phyloP scores from a whole-genome alignment of 345 rosid genomes.

The Citrus cavaleriei region DNA sequence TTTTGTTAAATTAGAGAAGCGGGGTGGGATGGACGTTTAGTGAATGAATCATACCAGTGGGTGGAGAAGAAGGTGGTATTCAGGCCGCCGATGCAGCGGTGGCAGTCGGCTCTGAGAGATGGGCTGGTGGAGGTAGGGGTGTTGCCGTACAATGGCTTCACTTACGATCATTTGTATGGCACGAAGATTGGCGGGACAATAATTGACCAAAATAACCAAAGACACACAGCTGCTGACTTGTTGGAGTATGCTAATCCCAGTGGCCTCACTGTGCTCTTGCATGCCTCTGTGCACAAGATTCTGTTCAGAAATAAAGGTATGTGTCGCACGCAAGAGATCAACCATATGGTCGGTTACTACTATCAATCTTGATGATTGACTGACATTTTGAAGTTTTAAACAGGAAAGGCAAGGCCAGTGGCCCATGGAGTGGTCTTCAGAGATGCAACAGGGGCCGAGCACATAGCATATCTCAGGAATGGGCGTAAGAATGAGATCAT shows the following conservation, averaged over 20 bases:
- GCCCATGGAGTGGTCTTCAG: conserved; percentile 60
- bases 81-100: conserved; percentile 40
- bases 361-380: not conserved
- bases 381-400: not conserved
- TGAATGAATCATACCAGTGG: conserved; percentile 58
- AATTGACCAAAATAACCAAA: conserved; percentile 46
- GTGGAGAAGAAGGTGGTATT: conserved; percentile 60
- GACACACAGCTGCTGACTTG: conserved; percentile 79
- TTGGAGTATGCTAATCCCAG: conserved; percentile 52
- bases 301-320: conserved; percentile 36
- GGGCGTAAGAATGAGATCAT: conserved; percentile 49
- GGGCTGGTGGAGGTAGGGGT: conserved; percentile 64
- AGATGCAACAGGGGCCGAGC: conserved; percentile 36
- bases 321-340: not conserved
- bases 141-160: conserved; percentile 65
- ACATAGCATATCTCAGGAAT: conserved; percentile 40
- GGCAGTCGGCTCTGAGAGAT: conserved; percentile 76
- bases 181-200: conserved; percentile 78
- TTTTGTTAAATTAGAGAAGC: conserved; percentile 16
- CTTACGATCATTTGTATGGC: conserved; percentile 60
- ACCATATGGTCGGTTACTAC: too few relatives aligned
- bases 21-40: conserved; percentile 55
- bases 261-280: conserved; percentile 46
- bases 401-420: conserved; percentile 29
- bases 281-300: conserved; percentile 53